These are phyloP conservation scores for Chloranthus sessilifolius DNA, from an alignment of 164 flowering plant species.

Conservation along the genomic window DNA sequence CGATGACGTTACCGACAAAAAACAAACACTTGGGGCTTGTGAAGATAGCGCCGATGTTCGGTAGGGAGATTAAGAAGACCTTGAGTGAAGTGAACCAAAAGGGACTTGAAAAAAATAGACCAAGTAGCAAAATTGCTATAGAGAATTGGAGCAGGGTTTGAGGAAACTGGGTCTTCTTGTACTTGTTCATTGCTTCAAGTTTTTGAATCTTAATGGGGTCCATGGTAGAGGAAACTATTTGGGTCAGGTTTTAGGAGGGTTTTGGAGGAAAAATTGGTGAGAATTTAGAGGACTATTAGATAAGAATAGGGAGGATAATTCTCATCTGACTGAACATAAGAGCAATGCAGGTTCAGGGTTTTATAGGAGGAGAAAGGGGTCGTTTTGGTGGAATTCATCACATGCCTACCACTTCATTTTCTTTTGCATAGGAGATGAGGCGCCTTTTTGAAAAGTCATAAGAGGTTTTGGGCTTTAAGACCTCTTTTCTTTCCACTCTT, in stretches of 20 bases:
- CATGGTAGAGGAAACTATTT: constrained; percentile 21
- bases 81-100: constrained; percentile 37
- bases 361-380: constrained; percentile 24
- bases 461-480: constrained; percentile 8
- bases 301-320: constrained; percentile 10
- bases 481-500: constrained; percentile 15
- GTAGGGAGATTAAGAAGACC: constrained; percentile 29
- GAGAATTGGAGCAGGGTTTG: constrained; percentile 29
- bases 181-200: constrained; percentile 39
- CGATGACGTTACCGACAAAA: constrained; percentile 49
- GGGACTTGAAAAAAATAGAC: constrained; percentile 32
- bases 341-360: constrained; percentile 25
- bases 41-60: constrained; percentile 23
- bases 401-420: constrained; percentile 16
- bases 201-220: constrained; percentile 30
- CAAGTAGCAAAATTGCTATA: constrained; percentile 27
- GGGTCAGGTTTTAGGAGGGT: background rate
- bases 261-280: constrained; percentile 2
- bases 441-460: constrained; percentile 28
- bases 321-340: constrained; percentile 34
- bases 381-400: constrained; percentile 15
- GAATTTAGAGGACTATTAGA: background rate
- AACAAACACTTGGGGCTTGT: constrained; percentile 45
- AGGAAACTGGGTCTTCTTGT: constrained; percentile 38
- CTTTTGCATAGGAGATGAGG: background rate